phyloP scores from a whole-genome alignment of 208 protist genomes.

The Herpetomonas tarakana region DNA sequence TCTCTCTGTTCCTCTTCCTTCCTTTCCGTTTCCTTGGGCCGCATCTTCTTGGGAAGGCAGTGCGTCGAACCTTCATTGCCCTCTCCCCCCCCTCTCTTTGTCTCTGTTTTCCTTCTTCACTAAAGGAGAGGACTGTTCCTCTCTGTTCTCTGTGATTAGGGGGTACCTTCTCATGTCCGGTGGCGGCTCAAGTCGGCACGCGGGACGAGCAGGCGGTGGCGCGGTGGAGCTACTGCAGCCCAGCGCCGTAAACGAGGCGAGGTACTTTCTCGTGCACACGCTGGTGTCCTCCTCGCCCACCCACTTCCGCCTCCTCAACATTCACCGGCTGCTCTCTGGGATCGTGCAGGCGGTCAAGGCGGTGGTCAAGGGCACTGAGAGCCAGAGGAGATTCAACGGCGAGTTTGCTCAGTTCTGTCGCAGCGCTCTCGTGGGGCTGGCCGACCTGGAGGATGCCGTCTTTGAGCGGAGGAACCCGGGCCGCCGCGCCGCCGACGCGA shows the following conservation, averaged over 20 bases:
- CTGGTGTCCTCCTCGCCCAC: neutral
- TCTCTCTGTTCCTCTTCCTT: too few relatives aligned
- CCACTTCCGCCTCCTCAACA: conserved; percentile 7
- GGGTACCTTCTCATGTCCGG: too few relatives aligned
- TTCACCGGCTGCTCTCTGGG: conserved; percentile 29
- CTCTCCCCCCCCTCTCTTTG: too few relatives aligned
- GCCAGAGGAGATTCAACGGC: conserved; percentile 65
- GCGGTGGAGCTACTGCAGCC: neutral
- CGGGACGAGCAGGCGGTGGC: too few relatives aligned
- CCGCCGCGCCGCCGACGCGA: conserved; percentile 26
- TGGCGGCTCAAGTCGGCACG: too few relatives aligned
- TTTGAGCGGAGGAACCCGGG: conserved; percentile 55
- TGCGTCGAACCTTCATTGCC: too few relatives aligned
- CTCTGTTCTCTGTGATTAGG: neutral
- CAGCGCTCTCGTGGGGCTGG: conserved; percentile 37
- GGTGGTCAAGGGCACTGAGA: conserved; percentile 76
- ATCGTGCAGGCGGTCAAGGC: conserved; percentile 18
- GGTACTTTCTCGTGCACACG: conserved; percentile 4
- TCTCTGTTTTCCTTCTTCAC: conserved; percentile 7
- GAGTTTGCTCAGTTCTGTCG: conserved; percentile 72
- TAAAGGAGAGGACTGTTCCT: neutral
- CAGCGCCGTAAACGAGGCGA: neutral
- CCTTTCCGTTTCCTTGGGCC: too few relatives aligned
- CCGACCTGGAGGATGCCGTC: conserved; percentile 63
- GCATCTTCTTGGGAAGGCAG: too few relatives aligned